Base-by-base conservation (phyloP, 2,329 filamentous ascomycete species). In the Ophiocordyceps camponoti-saundersi region DNA sequence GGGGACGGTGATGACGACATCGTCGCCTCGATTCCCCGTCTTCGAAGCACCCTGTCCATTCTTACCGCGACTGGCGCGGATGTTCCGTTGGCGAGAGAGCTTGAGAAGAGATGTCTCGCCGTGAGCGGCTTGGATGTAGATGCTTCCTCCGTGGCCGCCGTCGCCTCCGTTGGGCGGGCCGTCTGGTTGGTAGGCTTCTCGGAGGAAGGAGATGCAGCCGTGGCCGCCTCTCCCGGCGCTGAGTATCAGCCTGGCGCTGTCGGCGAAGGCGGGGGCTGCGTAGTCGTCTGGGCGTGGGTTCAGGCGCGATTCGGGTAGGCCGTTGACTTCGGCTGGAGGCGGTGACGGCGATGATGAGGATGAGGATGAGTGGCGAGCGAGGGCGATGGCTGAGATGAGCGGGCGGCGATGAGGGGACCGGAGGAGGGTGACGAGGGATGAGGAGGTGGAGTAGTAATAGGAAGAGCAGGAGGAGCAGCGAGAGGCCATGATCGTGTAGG, bases 101-200 rank as follows among this genome's bases (percentile, higher is more conserved):
- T 95, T 96, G 66, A 96, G 89, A 50, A 98, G 67, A 46, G 87
- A 95, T 0, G 88, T 96, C 64, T 96, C 85, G 49, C 88, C 87
- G 47, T 84, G 80, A 1, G 94, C 79, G 8, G 92, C 89, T 65
- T 96, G 90, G 48, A 98, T 93, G 62, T 94, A 96, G 53, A 98
- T 72, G 56, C 84, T 93, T 39, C 92, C 92, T 51, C 92, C 92
- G 48, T 79, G 83, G 5, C 92, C 92, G 41, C 92, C 92, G 59
- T 98, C 88, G 49, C 92, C 92, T 44, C 92, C 92, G 62, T 98
- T 96, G 11, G 92, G 79, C 12, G 92, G 92, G 0, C 92, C 92
- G 52, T 94, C 81, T 42, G 81, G 77, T 29, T 95, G 72, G 63
- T 85, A 96, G 52, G 90, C 90, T 57, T 98, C 92, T 20, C 90